phyloP scores from a whole-genome alignment of 2,329 filamentous ascomycete species.

The Fusarium zealandicum region DNA sequence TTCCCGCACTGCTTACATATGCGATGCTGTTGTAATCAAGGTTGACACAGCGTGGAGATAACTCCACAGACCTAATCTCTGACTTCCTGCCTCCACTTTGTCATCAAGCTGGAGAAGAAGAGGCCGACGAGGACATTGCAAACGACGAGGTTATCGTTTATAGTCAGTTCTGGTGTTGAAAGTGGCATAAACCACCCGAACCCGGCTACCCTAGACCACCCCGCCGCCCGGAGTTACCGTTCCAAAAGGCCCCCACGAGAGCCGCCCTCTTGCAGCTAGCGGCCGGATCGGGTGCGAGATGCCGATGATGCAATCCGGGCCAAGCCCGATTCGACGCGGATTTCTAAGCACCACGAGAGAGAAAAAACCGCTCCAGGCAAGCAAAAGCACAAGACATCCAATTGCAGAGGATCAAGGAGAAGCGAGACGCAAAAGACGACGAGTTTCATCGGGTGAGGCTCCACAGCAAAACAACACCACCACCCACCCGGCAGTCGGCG shows the following conservation, averaged over 20 bases:
- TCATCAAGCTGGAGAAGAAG: neutral
- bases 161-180: no score
- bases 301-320: constrained; percentile 39
- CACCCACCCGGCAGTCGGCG: constrained; percentile 23
- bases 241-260: constrained; percentile 10
- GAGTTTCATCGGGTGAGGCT: neutral
- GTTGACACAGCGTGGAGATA: neutral
- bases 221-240: constrained; percentile 4
- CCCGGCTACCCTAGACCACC: neutral
- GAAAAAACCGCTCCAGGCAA: constrained; percentile 16
- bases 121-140: no score
- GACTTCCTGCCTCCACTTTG: neutral
- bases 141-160: no score
- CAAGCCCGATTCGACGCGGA: constrained; percentile 35
- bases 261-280: constrained; percentile 31
- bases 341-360: constrained; percentile 38
- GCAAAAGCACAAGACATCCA: constrained; percentile 11
- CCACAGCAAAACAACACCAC: constrained; percentile 4
- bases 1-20: constrained; percentile 1
- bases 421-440: constrained; percentile 1
- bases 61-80: neutral
- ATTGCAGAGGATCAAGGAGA: neutral
- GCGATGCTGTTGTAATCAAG: constrained; percentile 5
- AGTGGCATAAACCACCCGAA: no score
- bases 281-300: constrained; percentile 30